Evolutionary conservation across 441 rosid genomes (phyloP).

Genomic region (Arabidopsis hybrid): DNA sequence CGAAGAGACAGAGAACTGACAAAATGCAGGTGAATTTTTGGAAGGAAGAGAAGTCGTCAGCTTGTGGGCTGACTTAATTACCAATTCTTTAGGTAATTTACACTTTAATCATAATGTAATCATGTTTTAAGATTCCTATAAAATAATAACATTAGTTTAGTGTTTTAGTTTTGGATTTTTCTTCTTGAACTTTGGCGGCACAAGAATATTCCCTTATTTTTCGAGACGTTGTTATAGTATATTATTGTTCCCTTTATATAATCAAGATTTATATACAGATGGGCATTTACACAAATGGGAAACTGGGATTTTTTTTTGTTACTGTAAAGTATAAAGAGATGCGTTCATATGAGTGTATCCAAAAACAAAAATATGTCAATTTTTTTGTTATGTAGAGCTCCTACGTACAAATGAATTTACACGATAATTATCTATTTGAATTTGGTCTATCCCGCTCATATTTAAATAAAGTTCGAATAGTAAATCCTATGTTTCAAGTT

Average conservation of each 20-base stretch:
- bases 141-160: conserved; percentile 45
- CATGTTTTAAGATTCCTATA: conserved; percentile 51
- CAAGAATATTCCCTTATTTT: conserved; percentile 83
- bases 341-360: conserved; percentile 18
- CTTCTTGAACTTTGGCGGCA: conserved; percentile 89
- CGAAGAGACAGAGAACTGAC: conserved; percentile 76
- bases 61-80: conserved; percentile 90
- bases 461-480: background rate
- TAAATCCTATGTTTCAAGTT: background rate
- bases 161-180: conserved; percentile 64
- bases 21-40: conserved; percentile 91
- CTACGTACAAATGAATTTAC: background rate
- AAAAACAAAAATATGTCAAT: background rate
- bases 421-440: background rate
- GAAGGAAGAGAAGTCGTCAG: conserved; percentile 66
- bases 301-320: too few species aligned
- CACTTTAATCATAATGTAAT: conserved; percentile 93
- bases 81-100: conserved; percentile 40
- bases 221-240: conserved; percentile 50
- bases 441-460: background rate
- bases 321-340: background rate
- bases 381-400: conserved; percentile 3
- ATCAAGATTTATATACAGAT: conserved; percentile 31
- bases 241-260: conserved; percentile 11
- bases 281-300: background rate